Evolutionary conservation across 2,329 filamentous ascomycete species (phyloP), one percentile per base, ranked within the genome.

Genomic region (Fonsecaea pedrosoi): DNA sequence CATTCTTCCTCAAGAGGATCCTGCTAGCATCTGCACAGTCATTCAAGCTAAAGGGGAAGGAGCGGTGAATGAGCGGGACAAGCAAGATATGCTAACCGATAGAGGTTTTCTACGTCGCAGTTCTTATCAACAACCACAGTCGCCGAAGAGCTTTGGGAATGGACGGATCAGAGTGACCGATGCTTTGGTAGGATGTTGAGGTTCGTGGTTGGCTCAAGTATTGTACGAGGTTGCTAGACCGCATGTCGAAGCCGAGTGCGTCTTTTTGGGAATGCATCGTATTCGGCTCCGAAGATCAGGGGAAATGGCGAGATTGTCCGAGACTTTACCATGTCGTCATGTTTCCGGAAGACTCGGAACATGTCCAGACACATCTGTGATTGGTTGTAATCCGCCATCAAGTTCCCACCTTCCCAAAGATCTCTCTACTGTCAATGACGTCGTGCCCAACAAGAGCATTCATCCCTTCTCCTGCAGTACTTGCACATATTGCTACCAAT

Each of bases 11-110:
- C 35, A 42, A 7, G 25, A 48, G 18, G 30, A 21, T 8, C 15
- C n/a, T 35, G 57, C 32, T 34, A 42, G 42, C 18, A 60, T 30
- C 57, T 53, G 42, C 40, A 60, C 57, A 60, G 57, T 60, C 57
- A 60, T 45, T 48, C 9, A 12, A n/a, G 25, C 34, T 13, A 30
- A 3, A 30, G n/a, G 18, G 45, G 35, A 32, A 40, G 55, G 8
- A 30, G n/a, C 6, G n/a, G 55, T 30, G 7, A 30, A 37, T 42
- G 7, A 37, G 7, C 25, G 12, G 25, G 38, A 18, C 7, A 1
- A 42, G 7, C 25, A 7, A 15, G 38, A 18, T 7, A 1, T 42
- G 18, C 57, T 60, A 50, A 8, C 15, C 37, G 30, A 25, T 25
- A 50, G 30, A 35, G n/a, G 37, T 60, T 9, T 35, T 58, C 15